Base-by-base conservation (phyloP, 73 alveolate genomes). In the Durusdinium trenchii region DNA sequence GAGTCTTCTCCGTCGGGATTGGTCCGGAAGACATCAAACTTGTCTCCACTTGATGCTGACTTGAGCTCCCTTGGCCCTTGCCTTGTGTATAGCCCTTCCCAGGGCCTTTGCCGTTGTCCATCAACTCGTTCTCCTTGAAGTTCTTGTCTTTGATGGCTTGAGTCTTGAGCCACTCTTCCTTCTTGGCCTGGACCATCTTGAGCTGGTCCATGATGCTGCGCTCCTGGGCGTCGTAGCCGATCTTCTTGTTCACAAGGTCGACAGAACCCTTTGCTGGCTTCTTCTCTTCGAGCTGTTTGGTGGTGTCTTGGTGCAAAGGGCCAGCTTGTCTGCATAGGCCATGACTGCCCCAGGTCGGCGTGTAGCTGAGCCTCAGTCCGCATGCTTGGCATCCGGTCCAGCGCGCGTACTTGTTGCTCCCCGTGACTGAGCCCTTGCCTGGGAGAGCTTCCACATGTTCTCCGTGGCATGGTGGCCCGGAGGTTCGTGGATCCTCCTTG, bases 401-500 rank as follows among this genome's bases (percentile, higher is more conserved):
- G 20, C 28, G 9, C 48, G 78, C 94, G 45, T 6, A 46, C 92
- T 82, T 46, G 71, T 82, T 82, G 64, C 73, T 14, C 5, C 92
- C 73, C n/a, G 43, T 76, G 61, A 2, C 42, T 42, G 54, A 45
- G 38, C 86, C 54, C 6, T 43, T 6, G 69, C 90, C 90, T 30
- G 67, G 67, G 3, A 23, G 6, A 4, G 20, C 60, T 45, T 3
- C 69, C 7, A 6, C 30, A 38, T 84, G 94, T 6, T 6, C 76
- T 52, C 94, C 94, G 78, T 6, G 16, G 78, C 94, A 84, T 36
- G 94, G 94, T 1, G 94, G 83, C 7, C 95, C 82, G n/a, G 30
- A 2, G 46, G 61, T 7, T 26, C 79, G 47, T 30, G 61, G 64
- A 38, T 86, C 95, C 52, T 45, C 32, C 14, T 48, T 48, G 45